Evolutionary conservation across 495 filamentous ascomycete genomes (phyloP), one percentile per base, ranked within the genome.

Genomic region (Hypoxylon lenormandii): DNA sequence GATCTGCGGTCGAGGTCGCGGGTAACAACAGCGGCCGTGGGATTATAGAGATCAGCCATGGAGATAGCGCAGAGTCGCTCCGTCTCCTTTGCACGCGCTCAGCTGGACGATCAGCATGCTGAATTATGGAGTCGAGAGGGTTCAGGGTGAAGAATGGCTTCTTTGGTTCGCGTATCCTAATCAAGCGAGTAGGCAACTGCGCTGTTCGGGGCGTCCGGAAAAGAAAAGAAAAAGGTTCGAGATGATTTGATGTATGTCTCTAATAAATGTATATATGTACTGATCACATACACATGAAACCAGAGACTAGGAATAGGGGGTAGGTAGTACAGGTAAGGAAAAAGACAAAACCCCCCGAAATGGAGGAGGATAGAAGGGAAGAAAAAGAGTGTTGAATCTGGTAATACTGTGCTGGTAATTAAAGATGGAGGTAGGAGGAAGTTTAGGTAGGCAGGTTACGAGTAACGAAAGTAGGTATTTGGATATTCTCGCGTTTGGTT

Each of bases 101-200:
- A 43, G 53, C 42, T 43, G 54, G 49, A 57, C 47, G 66, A 74
- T 69, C 60, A 74, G 66, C 72, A 76, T 76, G 66, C 67, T 72
- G 71, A 45, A 53, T 42, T 48, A 43, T 40, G 56, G 55, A 60
- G 55, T 45, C 60, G 48, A 46, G 37, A 58, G 57, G 56, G 50
- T 30, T 28, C 61, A 70, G 57, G 13, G 52, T 13, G 28, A 40
- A 8, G 43, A 22, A 56, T 38, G n/a, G 55, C 58, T 28, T 30
- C 54, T 52, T 60, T 64, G 33, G 38, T 37, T 54, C 42, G 10
- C 37, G n/a, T 16, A 26, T 57, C 45, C 60, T 21, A 45, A 45
- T 48, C 47, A 60, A 53, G 59, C 19, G 52, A 15, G 18, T 52
- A 53, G 26, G 42, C 50, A 61, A 38, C 47, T 52, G 55, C 50